Evolutionary conservation across 495 filamentous ascomycete genomes (phyloP).

Genomic region (Tuber umbilicatum): DNA sequence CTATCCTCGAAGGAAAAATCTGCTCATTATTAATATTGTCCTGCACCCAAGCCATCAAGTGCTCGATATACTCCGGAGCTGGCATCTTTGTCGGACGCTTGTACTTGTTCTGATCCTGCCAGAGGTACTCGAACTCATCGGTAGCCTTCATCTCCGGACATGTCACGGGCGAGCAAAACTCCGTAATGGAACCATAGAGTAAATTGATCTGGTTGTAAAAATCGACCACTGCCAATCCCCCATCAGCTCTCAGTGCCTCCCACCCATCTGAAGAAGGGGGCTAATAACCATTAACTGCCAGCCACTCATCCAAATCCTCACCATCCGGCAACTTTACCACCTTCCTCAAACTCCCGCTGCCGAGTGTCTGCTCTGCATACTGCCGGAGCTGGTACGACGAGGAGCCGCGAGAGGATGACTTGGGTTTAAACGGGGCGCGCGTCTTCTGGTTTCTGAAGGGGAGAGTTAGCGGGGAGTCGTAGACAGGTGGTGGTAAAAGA

Average conservation of each 20-base stretch:
- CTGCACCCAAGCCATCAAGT: conserved; percentile 94
- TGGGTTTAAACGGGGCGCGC: conserved; percentile 83
- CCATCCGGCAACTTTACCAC: conserved; percentile 95
- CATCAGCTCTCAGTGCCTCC: conserved; percentile 21
- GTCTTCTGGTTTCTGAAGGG: conserved; percentile 74
- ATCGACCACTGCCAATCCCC: conserved; percentile 67
- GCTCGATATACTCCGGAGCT: conserved; percentile 93
- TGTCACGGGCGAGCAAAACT: conserved; percentile 93
- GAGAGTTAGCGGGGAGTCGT: neutral
- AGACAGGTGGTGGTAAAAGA: conserved; percentile 9
- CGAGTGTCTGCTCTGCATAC: conserved; percentile 94
- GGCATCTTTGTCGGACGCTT: conserved; percentile 97
- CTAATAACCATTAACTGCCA: conserved; percentile 81
- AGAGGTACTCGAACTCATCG: conserved; percentile 99
- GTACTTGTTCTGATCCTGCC: conserved; percentile 78
- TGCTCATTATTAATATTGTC: conserved; percentile 90
- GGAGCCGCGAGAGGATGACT: conserved; percentile 74
- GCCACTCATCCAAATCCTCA: conserved; percentile 94
- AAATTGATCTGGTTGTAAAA: conserved; percentile 99
- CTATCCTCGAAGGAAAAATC: conserved; percentile 87
- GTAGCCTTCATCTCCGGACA: conserved; percentile 99
- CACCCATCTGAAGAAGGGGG: conserved; percentile 17
- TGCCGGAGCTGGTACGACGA: conserved; percentile 94
- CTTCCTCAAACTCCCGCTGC: conserved; percentile 89
- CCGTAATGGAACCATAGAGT: conserved; percentile 95